phyloP scores from a whole-genome alignment of 495 filamentous ascomycete genomes.

The Bacidia rubella region DNA sequence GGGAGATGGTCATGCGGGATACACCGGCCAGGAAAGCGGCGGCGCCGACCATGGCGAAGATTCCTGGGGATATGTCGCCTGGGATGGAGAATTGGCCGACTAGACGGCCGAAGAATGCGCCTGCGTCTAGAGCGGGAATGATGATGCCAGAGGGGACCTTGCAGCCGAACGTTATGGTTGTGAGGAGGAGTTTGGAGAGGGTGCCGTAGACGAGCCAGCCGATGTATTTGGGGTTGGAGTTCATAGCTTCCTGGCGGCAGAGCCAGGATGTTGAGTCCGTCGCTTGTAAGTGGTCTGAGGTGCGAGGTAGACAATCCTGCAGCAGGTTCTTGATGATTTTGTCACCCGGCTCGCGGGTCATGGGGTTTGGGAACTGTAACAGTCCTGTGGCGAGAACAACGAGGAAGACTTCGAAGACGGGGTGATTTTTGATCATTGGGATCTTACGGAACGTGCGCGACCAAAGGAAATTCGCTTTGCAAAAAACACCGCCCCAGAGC shows the following conservation, averaged over 20 bases:
- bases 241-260: slow-evolving; percentile 30
- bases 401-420: slow-evolving; percentile 39
- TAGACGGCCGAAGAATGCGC: slow-evolving; percentile 42
- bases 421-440: slow-evolving; percentile 36
- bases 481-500: slow-evolving; percentile 42
- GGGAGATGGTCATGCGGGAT: slow-evolving; percentile 43
- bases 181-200: slow-evolving; percentile 38
- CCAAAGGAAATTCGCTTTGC: slow-evolving; percentile 42
- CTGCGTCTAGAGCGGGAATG: slow-evolving; percentile 43
- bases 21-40: slow-evolving; percentile 45
- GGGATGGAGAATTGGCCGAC: slow-evolving; percentile 32
- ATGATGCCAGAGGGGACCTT: slow-evolving; percentile 47
- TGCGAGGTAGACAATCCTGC: slow-evolving; percentile 33
- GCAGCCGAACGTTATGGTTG: slow-evolving; percentile 42
- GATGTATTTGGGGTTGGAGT: slow-evolving; percentile 23
- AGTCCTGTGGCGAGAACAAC: slow-evolving; percentile 38
- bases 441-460: slow-evolving; percentile 39
- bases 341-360: slow-evolving; percentile 39
- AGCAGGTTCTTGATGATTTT: slow-evolving; percentile 39
- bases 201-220: slow-evolving; percentile 39
- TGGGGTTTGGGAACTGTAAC: slow-evolving; percentile 41
- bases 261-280: slow-evolving; percentile 27
- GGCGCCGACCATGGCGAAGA: slow-evolving; percentile 49
- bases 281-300: neutral
- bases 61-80: slow-evolving; percentile 35